A percentile compares a stretch with the other conserved stretches of the same genome.
phyloP scores from a whole-genome alignment of 768 basidiomycete species.

The Auricularia sp. region DNA sequence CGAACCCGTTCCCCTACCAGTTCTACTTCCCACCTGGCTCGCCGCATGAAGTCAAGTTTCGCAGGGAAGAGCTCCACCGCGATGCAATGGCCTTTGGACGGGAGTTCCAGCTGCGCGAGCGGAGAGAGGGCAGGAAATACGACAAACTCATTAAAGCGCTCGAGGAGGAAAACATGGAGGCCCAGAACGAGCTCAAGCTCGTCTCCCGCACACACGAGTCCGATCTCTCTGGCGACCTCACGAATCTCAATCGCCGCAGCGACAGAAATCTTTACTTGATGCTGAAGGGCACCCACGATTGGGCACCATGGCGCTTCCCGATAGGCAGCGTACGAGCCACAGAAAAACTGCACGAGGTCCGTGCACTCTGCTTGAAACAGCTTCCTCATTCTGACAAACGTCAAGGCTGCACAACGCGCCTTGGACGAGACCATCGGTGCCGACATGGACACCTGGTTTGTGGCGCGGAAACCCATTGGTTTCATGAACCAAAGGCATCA shows the following conservation, averaged over 20 bases:
- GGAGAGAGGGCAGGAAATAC: slow-evolving; percentile 35
- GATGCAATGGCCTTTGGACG: slow-evolving; percentile 68
- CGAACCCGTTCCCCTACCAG: slow-evolving; percentile 78
- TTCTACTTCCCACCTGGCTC: slow-evolving; percentile 95
- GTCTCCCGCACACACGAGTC: slow-evolving; percentile 52
- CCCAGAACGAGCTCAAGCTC: slow-evolving; percentile 19
- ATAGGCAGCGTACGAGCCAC: slow-evolving; percentile 49
- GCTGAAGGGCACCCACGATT: slow-evolving; percentile 41
- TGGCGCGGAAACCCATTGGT: slow-evolving; percentile 83
- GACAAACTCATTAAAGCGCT: slow-evolving; percentile 4
- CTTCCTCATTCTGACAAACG: not conserved
- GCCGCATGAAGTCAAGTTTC: slow-evolving; percentile 71
- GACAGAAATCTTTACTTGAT: slow-evolving; percentile 87
- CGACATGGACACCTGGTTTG: slow-evolving; percentile 89
- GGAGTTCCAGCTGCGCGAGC: slow-evolving; percentile 48
- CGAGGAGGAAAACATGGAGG: slow-evolving; percentile 48
- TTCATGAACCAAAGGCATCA: slow-evolving; percentile 45
- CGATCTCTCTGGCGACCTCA: slow-evolving; percentile 50
- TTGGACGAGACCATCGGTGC: slow-evolving; percentile 64
- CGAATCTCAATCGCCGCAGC: slow-evolving; percentile 71
- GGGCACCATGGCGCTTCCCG: slow-evolving; percentile 74
- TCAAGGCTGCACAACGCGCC: slow-evolving; percentile 64
- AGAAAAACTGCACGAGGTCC: slow-evolving; percentile 71
- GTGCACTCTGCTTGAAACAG: not conserved
- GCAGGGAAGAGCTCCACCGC: slow-evolving; percentile 59